A percentile compares a stretch with the other conserved stretches of the same genome.
Evolutionary conservation across 2,329 filamentous ascomycete genomes (phyloP).

Genomic region (Penicillium oxalicum): DNA sequence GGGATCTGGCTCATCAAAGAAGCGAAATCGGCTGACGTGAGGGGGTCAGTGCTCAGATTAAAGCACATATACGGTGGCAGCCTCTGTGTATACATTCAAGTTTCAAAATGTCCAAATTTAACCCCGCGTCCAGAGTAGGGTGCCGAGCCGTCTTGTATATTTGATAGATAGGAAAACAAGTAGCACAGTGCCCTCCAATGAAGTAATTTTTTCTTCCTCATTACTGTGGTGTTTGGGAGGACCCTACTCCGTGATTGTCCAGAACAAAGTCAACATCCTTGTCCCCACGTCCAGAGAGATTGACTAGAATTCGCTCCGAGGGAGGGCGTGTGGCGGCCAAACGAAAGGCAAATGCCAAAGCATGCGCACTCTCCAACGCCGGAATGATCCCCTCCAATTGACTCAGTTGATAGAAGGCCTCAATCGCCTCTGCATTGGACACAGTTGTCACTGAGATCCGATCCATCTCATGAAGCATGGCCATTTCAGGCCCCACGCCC

Average conservation of each 20-base stretch:
- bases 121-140: too few species aligned
- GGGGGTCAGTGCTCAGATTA: too few species aligned
- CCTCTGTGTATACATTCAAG: too few species aligned
- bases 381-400: slow-evolving; percentile 13
- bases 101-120: too few species aligned
- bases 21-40: too few species aligned
- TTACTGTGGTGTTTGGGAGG: too few species aligned
- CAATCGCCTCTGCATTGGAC: slow-evolving; percentile 18
- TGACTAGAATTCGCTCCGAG: slow-evolving; percentile 14
- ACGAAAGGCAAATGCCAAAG: slow-evolving; percentile 68
- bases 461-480: slow-evolving; percentile 11
- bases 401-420: slow-evolving; percentile 16
- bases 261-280: slow-evolving; percentile 16
- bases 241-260: slow-evolving; percentile 3
- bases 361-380: slow-evolving; percentile 9
- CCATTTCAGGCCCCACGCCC: slow-evolving; percentile 21
- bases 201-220: too few species aligned
- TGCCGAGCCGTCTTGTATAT: too few species aligned
- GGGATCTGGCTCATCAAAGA: too few species aligned
- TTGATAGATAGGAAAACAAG: too few species aligned
- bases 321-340: slow-evolving; percentile 48
- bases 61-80: too few species aligned
- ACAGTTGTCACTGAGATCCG: slow-evolving; percentile 11
- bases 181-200: too few species aligned
- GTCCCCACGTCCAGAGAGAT: slow-evolving; percentile 17